Conservation (phyloP, 495 filamentous ascomycete species). For the Peziza echinospora region DNA sequence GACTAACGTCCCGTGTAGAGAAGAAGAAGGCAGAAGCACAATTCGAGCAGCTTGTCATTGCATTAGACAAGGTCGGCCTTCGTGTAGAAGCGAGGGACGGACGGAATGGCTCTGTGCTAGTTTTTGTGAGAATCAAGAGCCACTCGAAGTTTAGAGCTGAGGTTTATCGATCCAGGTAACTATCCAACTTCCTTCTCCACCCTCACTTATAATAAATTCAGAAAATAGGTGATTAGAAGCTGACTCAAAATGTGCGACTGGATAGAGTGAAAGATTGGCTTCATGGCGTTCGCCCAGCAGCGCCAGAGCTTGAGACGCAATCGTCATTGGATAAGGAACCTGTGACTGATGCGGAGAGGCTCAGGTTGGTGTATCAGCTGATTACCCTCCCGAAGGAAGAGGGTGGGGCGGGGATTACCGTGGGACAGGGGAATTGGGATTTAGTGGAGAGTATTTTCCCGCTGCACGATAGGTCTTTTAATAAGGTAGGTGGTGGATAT, state of each 20-base stretch:
- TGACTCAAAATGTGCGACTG: background rate
- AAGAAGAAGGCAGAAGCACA: conserved; percentile 42
- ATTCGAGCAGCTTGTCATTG: conserved; percentile 52
- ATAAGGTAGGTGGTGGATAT: conserved; percentile 28
- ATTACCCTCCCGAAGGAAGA: conserved; percentile 63
- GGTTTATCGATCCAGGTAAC: conserved; percentile 46
- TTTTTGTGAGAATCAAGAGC: conserved; percentile 63
- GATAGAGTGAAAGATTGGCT: conserved; percentile 86
- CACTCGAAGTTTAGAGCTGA: conserved; percentile 37
- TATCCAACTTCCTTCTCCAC: conserved; percentile 1
- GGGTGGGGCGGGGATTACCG: conserved; percentile 77
- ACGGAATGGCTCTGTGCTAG: conserved; percentile 49
- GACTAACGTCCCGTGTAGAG: conserved; percentile 36
- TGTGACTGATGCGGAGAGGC: conserved; percentile 66
- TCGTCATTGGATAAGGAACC: conserved; percentile 41
- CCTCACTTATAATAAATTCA: too few relatives aligned
- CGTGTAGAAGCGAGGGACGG: conserved; percentile 70
- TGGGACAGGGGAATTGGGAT: conserved; percentile 63
- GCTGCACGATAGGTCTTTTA: conserved; percentile 70
- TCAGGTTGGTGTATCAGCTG: conserved; percentile 65
- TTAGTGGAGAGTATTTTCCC: conserved; percentile 69
- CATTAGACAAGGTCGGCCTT: conserved; percentile 52
- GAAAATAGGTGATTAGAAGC: background rate
- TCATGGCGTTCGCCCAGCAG: conserved; percentile 57
- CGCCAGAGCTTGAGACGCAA: conserved; percentile 54